Base-by-base conservation (phyloP, 169 alveolate species). In the Plasmodium inui region DNA sequence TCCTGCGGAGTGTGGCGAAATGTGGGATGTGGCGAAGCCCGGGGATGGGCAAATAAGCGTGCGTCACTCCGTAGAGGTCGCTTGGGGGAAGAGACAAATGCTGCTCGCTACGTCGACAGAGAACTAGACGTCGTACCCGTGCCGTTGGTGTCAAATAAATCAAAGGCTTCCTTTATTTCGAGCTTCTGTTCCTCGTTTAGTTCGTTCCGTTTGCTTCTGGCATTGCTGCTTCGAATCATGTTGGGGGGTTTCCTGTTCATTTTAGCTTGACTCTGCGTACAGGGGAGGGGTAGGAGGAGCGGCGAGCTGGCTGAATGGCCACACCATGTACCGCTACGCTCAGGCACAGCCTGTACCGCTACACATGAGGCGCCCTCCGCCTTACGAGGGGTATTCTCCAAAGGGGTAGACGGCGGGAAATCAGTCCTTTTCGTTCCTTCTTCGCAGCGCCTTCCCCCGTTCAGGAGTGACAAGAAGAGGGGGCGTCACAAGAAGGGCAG, bases 111-210 rank as follows among this genome's bases (percentile, higher is more conserved):
- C 17, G 39, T 53, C 5, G n/a, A 44, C n/a, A 10, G n/a, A 12
- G 0, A 3, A 44, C n/a, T 8, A 17, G n/a, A 0, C 28, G 34
- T 7, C 74, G 55, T 61, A 96, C 99, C 99, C 39, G 99, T 97
- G 84, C 98, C 99, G 92, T 98, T 99, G 12, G 99, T 98, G 92
- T 99, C 99, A 95, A 99, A 99, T 70, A 99, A 95, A 93, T 98
- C 99, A 95, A 99, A 99, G 8, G 99, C 99, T 84, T 99, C 99
- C 93, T 98, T 98, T 41, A 99, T 98, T 95, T 99, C 99, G 80
- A 98, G 96, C 82, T 97, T 97, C 94, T 98, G 99, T 92, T 98
- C 99, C 78, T 98, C 99, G 28, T 98, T 97, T 67, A 98, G 93
- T 94, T 98, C 99, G 41, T 94, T 92, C 81, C 97, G 83, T 86